A percentile compares a stretch with the other conserved stretches of the same genome.
These are phyloP conservation scores for Fusarium marasasianum DNA, from an alignment of 2,329 filamentous ascomycete species.

Conservation along the genomic window DNA sequence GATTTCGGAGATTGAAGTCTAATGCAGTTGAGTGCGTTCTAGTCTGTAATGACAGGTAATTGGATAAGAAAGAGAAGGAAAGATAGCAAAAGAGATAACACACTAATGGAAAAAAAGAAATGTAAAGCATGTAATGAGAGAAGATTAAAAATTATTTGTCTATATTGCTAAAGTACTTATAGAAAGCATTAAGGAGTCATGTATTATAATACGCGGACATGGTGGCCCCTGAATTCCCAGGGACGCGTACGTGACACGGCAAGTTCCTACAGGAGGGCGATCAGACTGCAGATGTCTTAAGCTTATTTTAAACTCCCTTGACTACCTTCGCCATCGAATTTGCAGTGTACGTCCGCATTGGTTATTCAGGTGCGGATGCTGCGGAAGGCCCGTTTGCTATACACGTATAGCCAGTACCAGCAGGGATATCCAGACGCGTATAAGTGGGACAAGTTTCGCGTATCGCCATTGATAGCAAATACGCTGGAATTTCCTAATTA, in stretches of 20 bases:
- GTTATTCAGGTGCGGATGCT: not conserved
- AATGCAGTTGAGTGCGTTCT: not conserved
- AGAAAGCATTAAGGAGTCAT: not conserved
- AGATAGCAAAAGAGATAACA: not conserved
- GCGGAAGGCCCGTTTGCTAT: not conserved
- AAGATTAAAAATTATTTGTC: not conserved
- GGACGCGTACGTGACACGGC: not conserved
- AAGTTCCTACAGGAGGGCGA: not conserved
- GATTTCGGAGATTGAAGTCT: not conserved
- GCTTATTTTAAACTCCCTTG: not conserved
- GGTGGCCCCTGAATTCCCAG: not conserved
- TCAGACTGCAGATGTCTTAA: not conserved
- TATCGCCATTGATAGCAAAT: not conserved
- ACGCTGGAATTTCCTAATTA: not conserved
- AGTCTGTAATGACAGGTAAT: not conserved
- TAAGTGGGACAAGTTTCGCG: not conserved
- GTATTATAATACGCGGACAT: not conserved
- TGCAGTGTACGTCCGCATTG: accelerated
- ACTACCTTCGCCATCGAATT: no score
- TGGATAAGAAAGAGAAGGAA: not conserved
- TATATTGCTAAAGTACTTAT: not conserved
- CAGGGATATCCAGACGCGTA: not conserved
- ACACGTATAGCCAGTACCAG: not conserved
- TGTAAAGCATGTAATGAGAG: no score
- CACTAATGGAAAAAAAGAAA: not conserved